Evolutionary conservation across 768 basidiomycete genomes (phyloP), one percentile per base, ranked within the genome.

Genomic region (Mycena kentingensis): DNA sequence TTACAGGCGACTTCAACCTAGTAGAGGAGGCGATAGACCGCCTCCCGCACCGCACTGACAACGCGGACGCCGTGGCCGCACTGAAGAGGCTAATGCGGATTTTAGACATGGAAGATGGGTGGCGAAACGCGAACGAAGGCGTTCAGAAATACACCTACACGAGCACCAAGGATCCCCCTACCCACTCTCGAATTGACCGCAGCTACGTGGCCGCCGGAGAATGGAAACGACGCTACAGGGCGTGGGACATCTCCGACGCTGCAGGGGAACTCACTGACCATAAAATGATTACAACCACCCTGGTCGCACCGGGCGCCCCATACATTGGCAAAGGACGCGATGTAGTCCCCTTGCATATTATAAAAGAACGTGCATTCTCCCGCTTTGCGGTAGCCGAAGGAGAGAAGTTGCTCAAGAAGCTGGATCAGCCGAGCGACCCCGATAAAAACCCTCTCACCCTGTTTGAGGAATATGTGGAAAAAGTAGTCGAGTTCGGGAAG

Each of bases 1-100:
- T 64, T 3, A 26, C 60, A 0, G 63, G 66, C 0, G 64, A 70
- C 36, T 63, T 66, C 25, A 70, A 70, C 53, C 3, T 66, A 0
- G 52, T 60, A 0, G 58, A 65, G 29, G 63, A 35, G 1, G 3
- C 32, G 10, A 16, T 44, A 2, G 42, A 51, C 26, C 0, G 50
- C 1, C 13, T 51, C 3, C 50, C 50, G 15, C 31, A 37, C 31
- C 31, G 10, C 3, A 15, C 42, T 4, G 51, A 52, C 19, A 18
- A 37, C 18, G 11, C 11, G 11, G 19, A 10, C 11, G 18, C 36
- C 11, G 18, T 37, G 7, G 18, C 11, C 6, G 36, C 36, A 11
- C 18, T 37, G 7, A 7, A 19, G 18, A 10, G 36, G 7, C 18
- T 37, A 7, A 37, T 19, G 18, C 10, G 7, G 6, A 37, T 37